Evolutionary conservation across 208 protist species (phyloP).

Genomic region (Wallacemonas collosoma): DNA sequence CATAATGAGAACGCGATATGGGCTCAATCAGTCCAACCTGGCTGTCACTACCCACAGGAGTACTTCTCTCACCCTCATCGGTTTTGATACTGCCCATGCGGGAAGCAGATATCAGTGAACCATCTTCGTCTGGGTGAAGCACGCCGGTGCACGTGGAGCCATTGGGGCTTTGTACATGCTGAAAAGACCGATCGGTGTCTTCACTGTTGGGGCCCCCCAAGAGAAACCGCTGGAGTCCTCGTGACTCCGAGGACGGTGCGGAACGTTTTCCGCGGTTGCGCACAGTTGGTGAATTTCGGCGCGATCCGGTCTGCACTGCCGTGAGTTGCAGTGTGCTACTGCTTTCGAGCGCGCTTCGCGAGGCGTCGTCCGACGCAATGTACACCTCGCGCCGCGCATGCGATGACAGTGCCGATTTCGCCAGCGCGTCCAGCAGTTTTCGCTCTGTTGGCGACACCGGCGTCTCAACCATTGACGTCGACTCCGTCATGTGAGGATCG

Average conservation of each 20-base stretch:
- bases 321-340: not conserved
- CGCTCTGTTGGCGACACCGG: slow-evolving; percentile 26
- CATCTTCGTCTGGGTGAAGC: not conserved
- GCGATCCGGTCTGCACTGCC: not conserved
- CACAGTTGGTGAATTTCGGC: not conserved
- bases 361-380: slow-evolving; percentile 6
- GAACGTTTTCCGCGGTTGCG: not conserved
- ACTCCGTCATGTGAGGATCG: not conserved
- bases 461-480: not conserved
- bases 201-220: not conserved
- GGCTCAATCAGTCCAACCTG: no score
- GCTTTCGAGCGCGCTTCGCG: slow-evolving; percentile 12
- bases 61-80: no score
- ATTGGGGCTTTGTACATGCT: not conserved
- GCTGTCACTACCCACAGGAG: no score
- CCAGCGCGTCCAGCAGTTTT: slow-evolving; percentile 30
- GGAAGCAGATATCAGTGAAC: not conserved
- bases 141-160: not conserved
- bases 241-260: slow-evolving; percentile 9
- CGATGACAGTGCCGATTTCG: not conserved
- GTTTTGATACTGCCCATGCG: not conserved
- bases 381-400: slow-evolving; percentile 13
- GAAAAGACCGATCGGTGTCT: not conserved
- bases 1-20: not conserved
- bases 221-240: slow-evolving; percentile 12